Evolutionary conservation across 768 basidiomycete genomes (phyloP), one percentile per base, ranked within the genome.

Genomic region (Hysterangium stoloniferum): DNA sequence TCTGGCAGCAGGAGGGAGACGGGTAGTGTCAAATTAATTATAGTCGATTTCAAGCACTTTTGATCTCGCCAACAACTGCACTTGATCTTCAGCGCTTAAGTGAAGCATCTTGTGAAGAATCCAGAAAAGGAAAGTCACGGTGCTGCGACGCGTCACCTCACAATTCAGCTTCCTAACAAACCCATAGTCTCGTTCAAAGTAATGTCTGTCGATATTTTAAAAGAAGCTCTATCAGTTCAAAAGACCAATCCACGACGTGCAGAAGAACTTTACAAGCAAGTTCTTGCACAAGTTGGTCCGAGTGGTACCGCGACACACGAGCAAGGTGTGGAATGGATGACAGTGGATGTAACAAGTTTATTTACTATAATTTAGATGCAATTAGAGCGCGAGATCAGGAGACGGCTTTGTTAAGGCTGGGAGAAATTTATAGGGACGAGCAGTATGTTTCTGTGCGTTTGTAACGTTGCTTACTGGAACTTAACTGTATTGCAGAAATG

Each of bases 381-480:
- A 41, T 12, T 27, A 22, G 49, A 12, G 45, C 41, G 6, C 68
- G 84, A 32, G 81, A 91, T 58, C 92, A 97, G 65, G 94, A 96
- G 63, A 69, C 72, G 0, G 91, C 93, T 2, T 71, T 97, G 46
- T 72, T 91, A 17, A 86, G 85, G 61, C 81, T 98, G 2, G 93
- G 89, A 1, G 81, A 86, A 62, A 74, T 94, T 8, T 89, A 95
- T 64, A 75, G 88, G 42, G 88, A 93, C 64, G 78, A 89, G 64
- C 81, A 79, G 91, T 92, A 45, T 52, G 82, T 70, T 17, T 27
- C 7, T 17, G 17, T 36, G 17, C 4, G 17, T 49, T 11, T 43
- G 15, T 11, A 24, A 6, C 28, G 20, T 27, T 4, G 28, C 32
- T 45, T 4, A 6, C 36, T 6, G 31, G n/a, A 43, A 12, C 20